Conservation (phyloP, 179 eudicot species). For the Gypsophila paniculata region DNA sequence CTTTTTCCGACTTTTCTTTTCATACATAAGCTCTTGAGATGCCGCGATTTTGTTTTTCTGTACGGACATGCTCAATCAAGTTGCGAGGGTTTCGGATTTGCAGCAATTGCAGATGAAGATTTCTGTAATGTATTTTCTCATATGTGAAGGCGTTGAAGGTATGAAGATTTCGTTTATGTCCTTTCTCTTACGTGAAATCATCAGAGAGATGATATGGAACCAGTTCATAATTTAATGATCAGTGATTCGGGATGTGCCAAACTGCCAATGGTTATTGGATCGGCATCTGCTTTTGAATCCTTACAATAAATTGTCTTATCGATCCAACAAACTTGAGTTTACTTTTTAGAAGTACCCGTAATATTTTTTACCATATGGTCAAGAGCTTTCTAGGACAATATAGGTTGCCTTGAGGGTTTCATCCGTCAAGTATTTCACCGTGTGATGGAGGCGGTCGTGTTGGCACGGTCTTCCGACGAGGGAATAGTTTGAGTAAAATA, state of each 20-base stretch:
- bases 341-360: neutral
- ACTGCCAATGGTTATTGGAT: neutral
- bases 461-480: no score
- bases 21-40: conserved; percentile 14
- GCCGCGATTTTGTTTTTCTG: conserved; percentile 17
- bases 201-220: neutral
- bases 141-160: conserved; percentile 2
- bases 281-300: neutral
- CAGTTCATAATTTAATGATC: neutral
- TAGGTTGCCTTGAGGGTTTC: neutral
- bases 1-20: neutral
- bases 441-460: no score
- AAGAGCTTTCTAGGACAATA: no score
- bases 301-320: neutral
- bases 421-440: no score
- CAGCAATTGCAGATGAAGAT: conserved; percentile 15
- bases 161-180: neutral
- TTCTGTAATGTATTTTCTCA: conserved; percentile 9
- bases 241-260: neutral
- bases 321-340: neutral
- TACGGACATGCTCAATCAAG: conserved; percentile 1
- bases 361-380: no score
- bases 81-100: neutral
- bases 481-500: no score
- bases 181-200: neutral